These are phyloP conservation scores for Solanum commersonii DNA, from an alignment of 257 asterid species.

Conservation along the genomic window DNA sequence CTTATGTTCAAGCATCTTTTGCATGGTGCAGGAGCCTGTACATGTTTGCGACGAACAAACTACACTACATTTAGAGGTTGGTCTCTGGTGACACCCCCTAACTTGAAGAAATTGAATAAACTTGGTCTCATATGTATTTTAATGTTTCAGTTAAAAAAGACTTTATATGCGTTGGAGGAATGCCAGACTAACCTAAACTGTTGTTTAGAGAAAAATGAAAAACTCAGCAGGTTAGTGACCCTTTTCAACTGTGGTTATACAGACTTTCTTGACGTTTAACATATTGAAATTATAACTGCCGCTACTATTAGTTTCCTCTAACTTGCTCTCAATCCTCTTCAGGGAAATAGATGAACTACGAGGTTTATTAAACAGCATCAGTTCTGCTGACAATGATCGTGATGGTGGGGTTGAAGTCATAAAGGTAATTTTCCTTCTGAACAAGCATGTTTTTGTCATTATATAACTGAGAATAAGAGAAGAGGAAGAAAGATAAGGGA, in stretches of 20 bases:
- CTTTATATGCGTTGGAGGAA: conserved; percentile 57
- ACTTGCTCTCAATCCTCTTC: conserved; percentile 14
- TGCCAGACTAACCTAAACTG: conserved; percentile 45
- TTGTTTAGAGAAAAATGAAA: conserved; percentile 62
- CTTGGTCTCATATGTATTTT: conserved; percentile 1
- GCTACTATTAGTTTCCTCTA: background rate
- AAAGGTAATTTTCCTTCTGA: conserved; percentile 34
- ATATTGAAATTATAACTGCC: background rate
- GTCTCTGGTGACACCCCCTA: background rate
- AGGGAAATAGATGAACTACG: conserved; percentile 63
- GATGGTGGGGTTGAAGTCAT: conserved; percentile 44
- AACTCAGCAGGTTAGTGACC: conserved; percentile 41
- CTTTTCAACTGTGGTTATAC: background rate
- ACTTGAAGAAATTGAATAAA: background rate
- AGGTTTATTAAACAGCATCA: conserved; percentile 18
- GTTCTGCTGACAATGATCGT: conserved; percentile 25
- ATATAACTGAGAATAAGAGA: background rate
- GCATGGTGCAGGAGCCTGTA: conserved; percentile 34
- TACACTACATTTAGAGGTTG: conserved; percentile 53
- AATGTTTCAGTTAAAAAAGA: conserved; percentile 48
- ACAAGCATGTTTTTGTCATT: background rate
- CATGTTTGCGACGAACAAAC: conserved; percentile 23
- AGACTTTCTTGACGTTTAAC: background rate
- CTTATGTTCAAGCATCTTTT: conserved; percentile 3
- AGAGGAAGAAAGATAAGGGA: background rate